Base-by-base conservation (phyloP, 495 filamentous ascomycete genomes). In the Chaetomidium leptoderma region DNA sequence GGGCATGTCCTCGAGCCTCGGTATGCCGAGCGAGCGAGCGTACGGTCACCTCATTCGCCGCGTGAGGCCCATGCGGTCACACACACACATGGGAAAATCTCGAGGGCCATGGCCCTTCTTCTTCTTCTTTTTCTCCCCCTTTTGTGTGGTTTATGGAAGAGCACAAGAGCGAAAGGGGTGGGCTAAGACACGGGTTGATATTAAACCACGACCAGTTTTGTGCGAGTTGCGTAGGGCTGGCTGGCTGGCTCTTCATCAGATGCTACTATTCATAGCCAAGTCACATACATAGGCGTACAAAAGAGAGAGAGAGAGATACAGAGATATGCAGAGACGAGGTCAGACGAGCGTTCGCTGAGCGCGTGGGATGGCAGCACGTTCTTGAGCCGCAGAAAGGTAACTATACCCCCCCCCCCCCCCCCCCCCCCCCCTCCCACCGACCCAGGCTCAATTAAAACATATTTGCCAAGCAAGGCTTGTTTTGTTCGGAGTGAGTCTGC, bases 171-270 rank as follows among this genome's bases (percentile, higher is more conserved):
- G 44, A 29, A 7, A n/a, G n/a, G n/a, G n/a, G n/a, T n/a, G n/a
- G 44, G 24, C 44, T 30, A 29, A 30, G 44, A 46, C 44, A 30
- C 44, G 44, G 44, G 44, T 46, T 13, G 44, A 46, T 30, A 46
- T 46, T 46, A 29, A n/a, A 1, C 14, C 11, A 21, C 42, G 7
- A 8, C 44, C 10, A n/a, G 44, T 46, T 46, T 7, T 8, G 9
- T 46, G 44, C 4, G 23, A 23, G 11, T 2, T 46, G 24, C 6
- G 44, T 46, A 46, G 44, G 44, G 44, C 44, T 30, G 9, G 21
- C 2, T 30, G 24, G n/a, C n/a, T n/a, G n/a, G n/a, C n/a, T n/a
- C n/a, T n/a, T 14, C 13, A 11, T 16, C 26, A n/a, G 5, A 30
- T 29, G 44, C 26, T 29, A n/a, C 30, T 29, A n/a, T 46, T 29